A percentile compares a stretch with the other conserved stretches of the same genome.
These are phyloP conservation scores for Aureobasidium leucospermi DNA, from an alignment of 2,329 filamentous ascomycete species.

Conservation along the genomic window DNA sequence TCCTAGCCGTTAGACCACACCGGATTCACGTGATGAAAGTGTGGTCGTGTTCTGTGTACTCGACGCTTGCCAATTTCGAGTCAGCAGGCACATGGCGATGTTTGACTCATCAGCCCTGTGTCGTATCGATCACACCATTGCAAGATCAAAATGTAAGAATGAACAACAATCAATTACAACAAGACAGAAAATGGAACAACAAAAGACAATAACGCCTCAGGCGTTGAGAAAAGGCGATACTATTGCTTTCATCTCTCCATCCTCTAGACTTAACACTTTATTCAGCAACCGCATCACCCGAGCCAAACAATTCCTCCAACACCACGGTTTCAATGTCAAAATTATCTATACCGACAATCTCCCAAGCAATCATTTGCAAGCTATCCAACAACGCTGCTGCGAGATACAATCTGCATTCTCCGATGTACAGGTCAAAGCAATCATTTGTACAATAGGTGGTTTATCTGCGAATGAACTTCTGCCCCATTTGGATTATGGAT, in stretches of 20 bases:
- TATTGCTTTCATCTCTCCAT: conserved; percentile 28
- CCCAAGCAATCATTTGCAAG: conserved; percentile 2
- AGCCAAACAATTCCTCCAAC: conserved; percentile 15
- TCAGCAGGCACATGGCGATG: no score
- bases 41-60: no score
- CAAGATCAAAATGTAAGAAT: background rate
- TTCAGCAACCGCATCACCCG: conserved; percentile 19
- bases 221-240: conserved; percentile 19
- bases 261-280: conserved; percentile 22
- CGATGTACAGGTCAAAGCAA: conserved; percentile 20
- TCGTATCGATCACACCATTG: no score
- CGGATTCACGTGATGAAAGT: no score
- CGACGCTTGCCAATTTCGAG: no score
- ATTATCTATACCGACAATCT: conserved; percentile 15
- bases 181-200: background rate
- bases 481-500: conserved; percentile 22
- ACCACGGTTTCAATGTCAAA: conserved; percentile 19
- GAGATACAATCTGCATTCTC: conserved; percentile 23
- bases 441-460: conserved; percentile 26
- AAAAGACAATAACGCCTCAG: background rate
- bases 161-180: background rate
- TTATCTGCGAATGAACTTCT: conserved; percentile 23
- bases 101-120: no score
- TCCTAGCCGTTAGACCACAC: no score
- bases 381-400: conserved; percentile 16